These are phyloP conservation scores for Luffa acutangula DNA, from an alignment of 306 rosid species.

Conservation along the genomic window DNA sequence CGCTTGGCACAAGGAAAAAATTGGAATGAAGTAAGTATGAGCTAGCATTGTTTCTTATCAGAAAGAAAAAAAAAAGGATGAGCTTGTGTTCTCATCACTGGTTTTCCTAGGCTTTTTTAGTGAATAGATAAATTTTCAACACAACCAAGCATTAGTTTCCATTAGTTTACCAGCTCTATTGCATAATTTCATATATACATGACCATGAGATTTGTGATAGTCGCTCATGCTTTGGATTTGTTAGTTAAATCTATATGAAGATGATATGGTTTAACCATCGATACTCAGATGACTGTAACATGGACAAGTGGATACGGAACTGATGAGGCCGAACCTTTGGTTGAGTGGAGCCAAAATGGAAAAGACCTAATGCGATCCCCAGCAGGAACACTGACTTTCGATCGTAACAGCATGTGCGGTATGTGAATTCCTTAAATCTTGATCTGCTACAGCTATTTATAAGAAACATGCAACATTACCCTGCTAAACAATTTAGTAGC, in stretches of 20 bases:
- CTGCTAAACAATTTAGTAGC: not conserved
- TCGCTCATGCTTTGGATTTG: not conserved
- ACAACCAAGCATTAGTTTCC: not conserved
- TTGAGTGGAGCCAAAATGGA: conserved; percentile 73
- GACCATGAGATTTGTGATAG: not conserved
- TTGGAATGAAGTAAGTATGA: conserved; percentile 68
- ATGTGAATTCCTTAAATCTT: not conserved
- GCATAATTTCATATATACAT: not conserved
- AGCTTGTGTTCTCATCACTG: not conserved
- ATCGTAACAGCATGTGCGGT: conserved; percentile 83
- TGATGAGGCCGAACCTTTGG: conserved; percentile 66
- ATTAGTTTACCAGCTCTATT: not conserved
- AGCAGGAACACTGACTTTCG: conserved; percentile 74
- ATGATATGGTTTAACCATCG: conserved; percentile 5
- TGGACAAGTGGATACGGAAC: conserved; percentile 96
- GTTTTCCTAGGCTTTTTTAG: not conserved
- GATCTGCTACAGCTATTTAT: not conserved
- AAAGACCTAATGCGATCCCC: conserved; percentile 38
- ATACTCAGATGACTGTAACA: conserved; percentile 67
- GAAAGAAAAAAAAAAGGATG: not conserved
- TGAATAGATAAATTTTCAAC: not conserved
- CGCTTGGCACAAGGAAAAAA: conserved; percentile 85
- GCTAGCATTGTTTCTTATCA: not conserved
- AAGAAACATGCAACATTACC: not conserved
- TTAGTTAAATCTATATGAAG: not conserved